Percentiles rank a stretch among this genome's conserved stretches.
phyloP scores from a whole-genome alignment of 2,329 filamentous ascomycete species.

The Aspergillus sp. region DNA sequence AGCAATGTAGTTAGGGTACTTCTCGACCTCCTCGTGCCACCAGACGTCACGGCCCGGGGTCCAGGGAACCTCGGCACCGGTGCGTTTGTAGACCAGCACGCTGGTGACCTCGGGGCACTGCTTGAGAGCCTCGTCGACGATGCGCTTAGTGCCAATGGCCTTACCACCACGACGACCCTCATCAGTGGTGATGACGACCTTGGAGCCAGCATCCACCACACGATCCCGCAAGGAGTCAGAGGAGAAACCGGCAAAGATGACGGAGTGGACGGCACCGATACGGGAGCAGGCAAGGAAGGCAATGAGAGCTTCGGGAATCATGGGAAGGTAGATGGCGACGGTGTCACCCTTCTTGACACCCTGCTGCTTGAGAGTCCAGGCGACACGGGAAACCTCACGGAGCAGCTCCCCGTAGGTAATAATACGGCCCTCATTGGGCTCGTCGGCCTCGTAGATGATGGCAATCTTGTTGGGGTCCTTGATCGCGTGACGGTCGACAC shows the following conservation, averaged over 20 bases:
- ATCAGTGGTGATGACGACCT: conserved; percentile 95
- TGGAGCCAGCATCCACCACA: conserved; percentile 83
- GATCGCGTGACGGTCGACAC: conserved; percentile 91
- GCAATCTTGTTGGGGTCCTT: conserved; percentile 87
- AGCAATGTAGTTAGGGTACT: too few species aligned
- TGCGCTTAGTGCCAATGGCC: conserved; percentile 96
- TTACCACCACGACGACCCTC: conserved; percentile 97
- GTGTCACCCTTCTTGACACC: conserved; percentile 96
- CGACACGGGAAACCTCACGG: conserved; percentile 78
- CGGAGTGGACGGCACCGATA: conserved; percentile 93
- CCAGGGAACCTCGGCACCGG: conserved; percentile 95
- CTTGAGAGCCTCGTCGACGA: conserved; percentile 94
- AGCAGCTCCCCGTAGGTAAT: conserved; percentile 92
- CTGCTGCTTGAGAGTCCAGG: conserved; percentile 86
- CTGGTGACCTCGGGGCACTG: conserved; percentile 77
- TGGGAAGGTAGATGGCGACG: conserved; percentile 92
- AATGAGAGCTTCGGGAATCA: conserved; percentile 94
- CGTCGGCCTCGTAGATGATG: conserved; percentile 98
- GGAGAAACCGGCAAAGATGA: conserved; percentile 96
- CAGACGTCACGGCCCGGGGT: conserved; percentile 77
- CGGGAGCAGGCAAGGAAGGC: conserved; percentile 84
- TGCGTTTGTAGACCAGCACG: conserved; percentile 90
- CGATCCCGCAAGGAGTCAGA: conserved; percentile 92
- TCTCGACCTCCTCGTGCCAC: too few species aligned
- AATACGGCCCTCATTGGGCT: conserved; percentile 73